These are phyloP conservation scores for Fusarium tupiense DNA, from an alignment of 2,329 filamentous ascomycete species.

Conservation along the genomic window DNA sequence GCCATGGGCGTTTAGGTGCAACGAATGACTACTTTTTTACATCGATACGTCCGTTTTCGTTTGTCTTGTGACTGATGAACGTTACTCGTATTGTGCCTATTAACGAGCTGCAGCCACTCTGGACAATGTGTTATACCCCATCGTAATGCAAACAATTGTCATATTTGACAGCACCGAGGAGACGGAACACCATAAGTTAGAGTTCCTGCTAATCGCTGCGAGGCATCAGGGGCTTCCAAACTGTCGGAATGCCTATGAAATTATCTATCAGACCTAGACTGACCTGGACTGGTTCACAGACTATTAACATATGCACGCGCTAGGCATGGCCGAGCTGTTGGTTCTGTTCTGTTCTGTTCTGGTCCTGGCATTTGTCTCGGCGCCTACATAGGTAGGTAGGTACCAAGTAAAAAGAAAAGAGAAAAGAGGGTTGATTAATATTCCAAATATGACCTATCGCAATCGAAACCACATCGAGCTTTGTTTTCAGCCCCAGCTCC, in stretches of 20 bases:
- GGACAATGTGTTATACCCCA: neutral
- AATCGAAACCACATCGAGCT: slow-evolving; percentile 14
- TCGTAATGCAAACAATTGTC: neutral
- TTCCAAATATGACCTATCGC: slow-evolving; percentile 28
- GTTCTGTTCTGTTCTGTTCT: slow-evolving; percentile 5
- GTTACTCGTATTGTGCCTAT: neutral
- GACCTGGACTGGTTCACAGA: neutral
- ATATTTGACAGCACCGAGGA: neutral
- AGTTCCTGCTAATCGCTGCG: neutral
- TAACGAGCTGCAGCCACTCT: neutral
- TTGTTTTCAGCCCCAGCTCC: slow-evolving; percentile 8
- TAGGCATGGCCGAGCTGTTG: slow-evolving; percentile 23
- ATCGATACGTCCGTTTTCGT: neutral
- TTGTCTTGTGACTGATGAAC: neutral
- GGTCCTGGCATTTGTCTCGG: slow-evolving; percentile 15
- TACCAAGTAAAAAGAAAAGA: slow-evolving; percentile 3
- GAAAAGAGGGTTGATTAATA: slow-evolving; percentile 27
- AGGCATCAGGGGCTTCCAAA: slow-evolving; percentile 4
- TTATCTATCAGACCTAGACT: neutral
- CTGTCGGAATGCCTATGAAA: slow-evolving; percentile 19
- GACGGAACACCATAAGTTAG: neutral
- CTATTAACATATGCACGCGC: neutral
- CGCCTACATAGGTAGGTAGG: neutral
- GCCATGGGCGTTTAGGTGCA: neutral
- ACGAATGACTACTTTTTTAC: neutral